A percentile compares a stretch with the other conserved stretches of the same genome.
Evolutionary conservation across 495 filamentous ascomycete genomes (phyloP).

Genomic region (Penicillium odoratum): DNA sequence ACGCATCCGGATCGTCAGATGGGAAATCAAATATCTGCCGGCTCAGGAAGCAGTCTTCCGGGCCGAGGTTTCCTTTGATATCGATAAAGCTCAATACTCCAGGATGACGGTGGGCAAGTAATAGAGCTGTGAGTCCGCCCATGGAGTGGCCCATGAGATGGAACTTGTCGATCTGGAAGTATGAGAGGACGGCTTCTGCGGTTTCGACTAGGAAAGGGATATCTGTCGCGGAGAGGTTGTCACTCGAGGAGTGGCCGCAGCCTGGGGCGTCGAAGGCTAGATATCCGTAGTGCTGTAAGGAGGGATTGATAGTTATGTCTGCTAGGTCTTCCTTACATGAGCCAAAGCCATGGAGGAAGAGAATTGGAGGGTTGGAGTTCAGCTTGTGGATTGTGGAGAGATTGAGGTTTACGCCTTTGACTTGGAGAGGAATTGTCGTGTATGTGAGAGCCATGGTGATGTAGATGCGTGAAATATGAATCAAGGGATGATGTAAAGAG

Average conservation of each 20-base stretch:
- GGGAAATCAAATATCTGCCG: slow-evolving; percentile 31
- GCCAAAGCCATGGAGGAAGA: slow-evolving; percentile 35
- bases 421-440: slow-evolving; percentile 15
- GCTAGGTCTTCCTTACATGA: slow-evolving; percentile 35
- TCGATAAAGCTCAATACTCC: slow-evolving; percentile 31
- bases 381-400: slow-evolving; percentile 25
- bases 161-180: slow-evolving; percentile 25
- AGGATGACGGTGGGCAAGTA: slow-evolving; percentile 24
- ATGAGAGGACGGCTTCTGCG: slow-evolving; percentile 20
- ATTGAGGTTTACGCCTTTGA: slow-evolving; percentile 18
- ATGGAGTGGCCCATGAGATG: slow-evolving; percentile 35
- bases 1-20: slow-evolving; percentile 18
- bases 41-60: slow-evolving; percentile 35
- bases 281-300: slow-evolving; percentile 19
- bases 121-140: slow-evolving; percentile 29
- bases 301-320: slow-evolving; percentile 21
- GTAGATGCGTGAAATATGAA: too few species aligned
- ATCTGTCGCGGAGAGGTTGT: slow-evolving; percentile 22
- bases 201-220: slow-evolving; percentile 35
- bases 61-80: slow-evolving; percentile 34
- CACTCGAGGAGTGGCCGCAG: slow-evolving; percentile 25
- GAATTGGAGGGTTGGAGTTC: slow-evolving; percentile 19
- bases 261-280: slow-evolving; percentile 34
- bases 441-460: slow-evolving; percentile 18
- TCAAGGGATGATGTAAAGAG: too few species aligned